A percentile compares a stretch with the other conserved stretches of the same genome.
Evolutionary conservation across 2,329 filamentous ascomycete species (phyloP).

Genomic region (Didymosphaeria variabile): DNA sequence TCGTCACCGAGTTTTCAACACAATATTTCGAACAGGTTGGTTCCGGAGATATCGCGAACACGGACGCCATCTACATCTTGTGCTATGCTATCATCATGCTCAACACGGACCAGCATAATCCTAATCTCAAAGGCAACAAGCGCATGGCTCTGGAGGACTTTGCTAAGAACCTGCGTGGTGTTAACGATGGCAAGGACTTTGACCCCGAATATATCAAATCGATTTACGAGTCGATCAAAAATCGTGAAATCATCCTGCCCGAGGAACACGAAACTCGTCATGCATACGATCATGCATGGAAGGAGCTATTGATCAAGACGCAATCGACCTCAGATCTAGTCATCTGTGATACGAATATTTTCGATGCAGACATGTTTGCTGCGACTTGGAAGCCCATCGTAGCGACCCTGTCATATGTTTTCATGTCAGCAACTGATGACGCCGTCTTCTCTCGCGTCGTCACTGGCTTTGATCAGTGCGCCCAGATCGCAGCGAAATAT

Average conservation of each 20-base stretch:
- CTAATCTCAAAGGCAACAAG: constrained; percentile 79
- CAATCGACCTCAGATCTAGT: constrained; percentile 76
- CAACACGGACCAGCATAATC: constrained; percentile 97
- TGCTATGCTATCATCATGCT: constrained; percentile 98
- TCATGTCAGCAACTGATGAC: constrained; percentile 98
- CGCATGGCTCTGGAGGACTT: constrained; percentile 90
- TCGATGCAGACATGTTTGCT: constrained; percentile 96
- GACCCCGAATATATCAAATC: constrained; percentile 80
- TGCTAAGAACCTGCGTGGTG: constrained; percentile 85
- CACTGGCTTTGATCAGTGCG: constrained; percentile 94
- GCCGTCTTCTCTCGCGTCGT: constrained; percentile 93
- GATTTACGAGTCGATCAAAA: constrained; percentile 91
- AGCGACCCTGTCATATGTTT: constrained; percentile 95
- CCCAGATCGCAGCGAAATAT: constrained; percentile 88
- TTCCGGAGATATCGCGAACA: constrained; percentile 79
- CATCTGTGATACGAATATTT: constrained; percentile 90
- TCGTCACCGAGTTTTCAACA: constrained; percentile 85
- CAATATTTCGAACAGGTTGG: constrained; percentile 78
- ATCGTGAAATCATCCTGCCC: constrained; percentile 93
- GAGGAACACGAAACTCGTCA: constrained; percentile 98
- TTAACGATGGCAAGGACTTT: constrained; percentile 88
- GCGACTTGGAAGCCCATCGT: constrained; percentile 96
- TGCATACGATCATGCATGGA: constrained; percentile 97
- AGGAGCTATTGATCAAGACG: constrained; percentile 87
- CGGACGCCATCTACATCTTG: constrained; percentile 88